Conservation (phyloP, 1,139 yeast genomes). For the Blastobotrys apis region DNA sequence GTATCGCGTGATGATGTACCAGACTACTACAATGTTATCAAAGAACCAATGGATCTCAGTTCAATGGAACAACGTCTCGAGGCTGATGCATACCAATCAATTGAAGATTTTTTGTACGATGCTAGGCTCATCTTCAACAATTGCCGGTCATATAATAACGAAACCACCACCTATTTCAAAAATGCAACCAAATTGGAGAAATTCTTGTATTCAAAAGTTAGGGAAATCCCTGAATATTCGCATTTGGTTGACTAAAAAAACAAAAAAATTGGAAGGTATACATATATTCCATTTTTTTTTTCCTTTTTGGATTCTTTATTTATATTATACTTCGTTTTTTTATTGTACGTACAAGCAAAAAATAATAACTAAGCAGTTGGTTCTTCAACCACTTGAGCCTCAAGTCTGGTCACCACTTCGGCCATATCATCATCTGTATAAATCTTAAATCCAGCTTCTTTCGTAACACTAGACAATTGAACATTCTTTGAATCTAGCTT, state of each 20-base stretch:
- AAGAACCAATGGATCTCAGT: slow-evolving; percentile 97
- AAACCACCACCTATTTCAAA: slow-evolving; percentile 29
- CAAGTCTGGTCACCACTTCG: slow-evolving; percentile 68
- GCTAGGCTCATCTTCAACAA: slow-evolving; percentile 81
- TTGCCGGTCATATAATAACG: slow-evolving; percentile 45
- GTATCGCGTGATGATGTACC: slow-evolving; percentile 93
- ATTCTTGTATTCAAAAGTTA: slow-evolving; percentile 72
- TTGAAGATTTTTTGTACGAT: slow-evolving; percentile 90
- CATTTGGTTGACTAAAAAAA: slow-evolving; percentile 43
- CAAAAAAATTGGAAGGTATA: neutral
- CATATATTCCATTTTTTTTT: slow-evolving; percentile 1
- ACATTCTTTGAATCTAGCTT: slow-evolving; percentile 94
- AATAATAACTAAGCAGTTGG: slow-evolving; percentile 10
- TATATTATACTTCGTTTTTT: neutral
- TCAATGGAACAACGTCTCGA: slow-evolving; percentile 95
- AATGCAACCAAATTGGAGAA: slow-evolving; percentile 92
- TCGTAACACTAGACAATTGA: slow-evolving; percentile 89
- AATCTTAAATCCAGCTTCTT: slow-evolving; percentile 79
- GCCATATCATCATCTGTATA: slow-evolving; percentile 83
- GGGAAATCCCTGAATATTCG: slow-evolving; percentile 75
- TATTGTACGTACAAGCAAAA: neutral
- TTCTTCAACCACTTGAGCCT: slow-evolving; percentile 62
- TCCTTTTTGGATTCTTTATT: neutral
- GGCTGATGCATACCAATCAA: slow-evolving; percentile 82
- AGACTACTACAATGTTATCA: slow-evolving; percentile 92